These are phyloP conservation scores for Lipomyces sp. DNA, from an alignment of 805 yeast genomes.

Conservation along the genomic window DNA sequence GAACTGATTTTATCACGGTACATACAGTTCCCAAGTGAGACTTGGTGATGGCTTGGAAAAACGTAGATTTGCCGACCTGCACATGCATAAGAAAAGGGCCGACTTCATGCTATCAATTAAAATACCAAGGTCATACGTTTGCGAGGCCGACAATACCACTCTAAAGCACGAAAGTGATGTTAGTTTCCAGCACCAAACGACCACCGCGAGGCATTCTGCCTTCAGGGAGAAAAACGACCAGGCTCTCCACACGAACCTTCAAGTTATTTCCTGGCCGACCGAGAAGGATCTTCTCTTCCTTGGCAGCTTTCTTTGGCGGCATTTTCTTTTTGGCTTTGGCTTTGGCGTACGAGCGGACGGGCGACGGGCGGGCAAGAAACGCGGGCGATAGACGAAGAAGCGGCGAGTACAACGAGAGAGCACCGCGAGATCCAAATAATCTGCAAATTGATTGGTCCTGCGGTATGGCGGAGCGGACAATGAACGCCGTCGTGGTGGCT, in stretches of 20 bases:
- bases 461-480: no score
- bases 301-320: conserved; percentile 74
- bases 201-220: background rate
- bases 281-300: conserved; percentile 68
- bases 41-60: conserved; percentile 94
- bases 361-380: no score
- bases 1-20: no score
- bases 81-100: background rate
- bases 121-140: conserved; percentile 37
- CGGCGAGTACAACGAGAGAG: no score
- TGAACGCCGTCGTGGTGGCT: no score
- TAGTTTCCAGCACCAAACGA: background rate
- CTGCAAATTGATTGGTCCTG: no score
- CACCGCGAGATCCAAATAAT: no score
- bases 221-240: background rate
- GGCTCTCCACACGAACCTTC: conserved; percentile 42
- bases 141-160: conserved; percentile 95
- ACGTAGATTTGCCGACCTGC: conserved; percentile 88
- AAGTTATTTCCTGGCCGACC: conserved; percentile 80
- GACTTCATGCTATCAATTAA: background rate
- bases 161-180: conserved; percentile 8
- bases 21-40: conserved; percentile 72
- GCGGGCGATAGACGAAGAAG: background rate
- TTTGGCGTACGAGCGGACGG: conserved; percentile 13
- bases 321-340: conserved; percentile 39